Percentiles rank a stretch among this genome's conserved stretches.
Evolutionary conservation across 129 eudicot genomes (phyloP).

Genomic region (Artemisia argyi): DNA sequence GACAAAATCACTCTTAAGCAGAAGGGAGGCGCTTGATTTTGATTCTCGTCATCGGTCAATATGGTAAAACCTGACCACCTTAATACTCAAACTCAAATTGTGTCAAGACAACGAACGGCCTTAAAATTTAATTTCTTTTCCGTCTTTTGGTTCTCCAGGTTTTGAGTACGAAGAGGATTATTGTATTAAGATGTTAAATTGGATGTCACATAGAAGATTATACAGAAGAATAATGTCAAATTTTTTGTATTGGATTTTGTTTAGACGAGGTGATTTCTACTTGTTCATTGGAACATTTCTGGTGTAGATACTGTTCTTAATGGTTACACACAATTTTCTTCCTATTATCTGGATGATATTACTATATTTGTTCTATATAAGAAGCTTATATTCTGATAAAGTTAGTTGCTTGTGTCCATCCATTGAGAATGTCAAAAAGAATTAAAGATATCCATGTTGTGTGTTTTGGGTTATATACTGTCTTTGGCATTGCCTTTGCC

Average conservation of each 20-base stretch:
- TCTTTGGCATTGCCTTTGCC: no score
- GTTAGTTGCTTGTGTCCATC: neutral
- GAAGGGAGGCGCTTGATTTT: slow-evolving; percentile 74
- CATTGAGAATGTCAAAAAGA: neutral
- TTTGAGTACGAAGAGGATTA: neutral
- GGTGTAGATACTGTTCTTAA: no score
- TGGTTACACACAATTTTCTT: no score
- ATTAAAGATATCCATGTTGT: no score
- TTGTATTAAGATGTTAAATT: neutral
- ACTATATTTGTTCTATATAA: neutral
- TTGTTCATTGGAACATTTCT: slow-evolving; percentile 9
- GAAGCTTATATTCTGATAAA: slow-evolving; percentile 1
- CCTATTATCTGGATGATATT: slow-evolving; percentile 2
- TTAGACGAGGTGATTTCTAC: slow-evolving; percentile 9
- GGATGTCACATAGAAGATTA: slow-evolving; percentile 11
- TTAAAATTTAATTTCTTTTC: neutral
- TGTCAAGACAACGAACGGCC: neutral
- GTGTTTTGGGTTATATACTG: no score
- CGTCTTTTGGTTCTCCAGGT: neutral
- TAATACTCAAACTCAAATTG: neutral
- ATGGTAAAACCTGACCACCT: neutral
- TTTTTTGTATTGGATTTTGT: slow-evolving; percentile 23
- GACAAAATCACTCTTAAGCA: slow-evolving; percentile 98
- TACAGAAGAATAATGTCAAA: slow-evolving; percentile 16
- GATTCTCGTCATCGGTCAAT: neutral